Base-by-base conservation (phyloP, 169 alveolate species). In the Plasmodium knowlesi region DNA sequence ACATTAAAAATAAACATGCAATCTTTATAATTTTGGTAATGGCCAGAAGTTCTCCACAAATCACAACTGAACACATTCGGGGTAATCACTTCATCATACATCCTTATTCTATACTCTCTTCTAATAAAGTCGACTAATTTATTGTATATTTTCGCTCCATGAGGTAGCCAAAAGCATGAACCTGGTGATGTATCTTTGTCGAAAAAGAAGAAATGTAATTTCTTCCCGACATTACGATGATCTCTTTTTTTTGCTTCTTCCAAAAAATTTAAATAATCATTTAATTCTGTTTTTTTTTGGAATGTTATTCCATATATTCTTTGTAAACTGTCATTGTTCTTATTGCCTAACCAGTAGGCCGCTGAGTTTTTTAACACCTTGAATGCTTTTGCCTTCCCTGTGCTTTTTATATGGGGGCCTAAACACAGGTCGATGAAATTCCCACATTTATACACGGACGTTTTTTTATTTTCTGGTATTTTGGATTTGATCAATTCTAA, bases 161-260 rank as follows among this genome's bases (percentile, higher is more conserved):
- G 96, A 10, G 99, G 99, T 89, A 97, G 96, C 99, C 99, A 99
- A 97, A 99, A 99, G 94, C 99, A 98, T 16, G 96, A 97, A 6
- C 98, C 98, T 10, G 97, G 97, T 5, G 99, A 97, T 54, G 96
- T 97, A 50, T 94, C 96, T n/a, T 98, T 95, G 93, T 99, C 99
- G 95, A 98, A 98, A 96, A 98, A 98, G 96, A 98, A 99, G 41
- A 99, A 98, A 82, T 98, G 97, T 92, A 98, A 97, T 89, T 97
- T 96, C 82, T 98, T 96, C 22, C 99, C 99, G 1, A 99, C 96
- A 79, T 98, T 93, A 92, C 99, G 97, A 96, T 99, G 99, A 93
- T 99, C 99, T 89, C 99, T 98, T 95, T 98, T 96, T 92, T 98
- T 99, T 28, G 99, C 99, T 96, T 99, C 99, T 93, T 99, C 99